phyloP scores from a whole-genome alignment of 768 basidiomycete species.

The Filobasidium wieringae region DNA sequence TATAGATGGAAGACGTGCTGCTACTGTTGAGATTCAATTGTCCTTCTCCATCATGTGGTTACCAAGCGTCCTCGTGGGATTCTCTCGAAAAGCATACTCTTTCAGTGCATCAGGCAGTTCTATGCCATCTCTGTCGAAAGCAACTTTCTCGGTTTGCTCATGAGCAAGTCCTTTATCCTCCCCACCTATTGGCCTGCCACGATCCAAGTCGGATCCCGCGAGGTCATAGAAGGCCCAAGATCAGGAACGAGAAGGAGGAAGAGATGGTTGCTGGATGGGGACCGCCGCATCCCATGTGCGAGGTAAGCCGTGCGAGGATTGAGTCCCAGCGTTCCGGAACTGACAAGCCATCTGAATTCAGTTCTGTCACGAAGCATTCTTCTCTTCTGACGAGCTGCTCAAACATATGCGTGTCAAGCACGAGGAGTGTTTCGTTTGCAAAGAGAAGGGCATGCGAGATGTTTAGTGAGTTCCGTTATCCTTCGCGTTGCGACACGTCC shows the following conservation, averaged over 20 bases:
- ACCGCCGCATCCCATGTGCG: slow-evolving; percentile 39
- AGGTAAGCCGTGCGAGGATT: slow-evolving; percentile 19
- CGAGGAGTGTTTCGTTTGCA: slow-evolving; percentile 94
- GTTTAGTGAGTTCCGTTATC: slow-evolving; percentile 58
- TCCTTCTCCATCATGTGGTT: slow-evolving; percentile 69
- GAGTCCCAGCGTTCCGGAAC: not conserved
- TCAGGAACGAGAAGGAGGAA: slow-evolving; percentile 27
- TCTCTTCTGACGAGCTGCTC: slow-evolving; percentile 84
- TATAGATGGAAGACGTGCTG: slow-evolving; percentile 77
- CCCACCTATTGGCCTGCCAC: slow-evolving; percentile 55
- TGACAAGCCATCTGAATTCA: slow-evolving; percentile 28
- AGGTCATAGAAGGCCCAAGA: slow-evolving; percentile 28
- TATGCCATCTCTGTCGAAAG: slow-evolving; percentile 82
- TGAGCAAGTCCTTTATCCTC: slow-evolving; percentile 75
- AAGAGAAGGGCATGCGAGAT: slow-evolving; percentile 62
- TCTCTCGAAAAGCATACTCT: slow-evolving; percentile 77
- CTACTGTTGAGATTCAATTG: slow-evolving; percentile 90
- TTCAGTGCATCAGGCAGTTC: slow-evolving; percentile 57
- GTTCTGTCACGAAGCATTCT: slow-evolving; percentile 89
- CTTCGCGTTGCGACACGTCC: not conserved
- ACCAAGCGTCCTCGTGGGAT: slow-evolving; percentile 74
- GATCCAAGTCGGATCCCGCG: slow-evolving; percentile 54
- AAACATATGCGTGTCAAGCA: slow-evolving; percentile 84
- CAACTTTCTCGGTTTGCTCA: slow-evolving; percentile 91
- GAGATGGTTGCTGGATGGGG: slow-evolving; percentile 36